Conservation (phyloP, 176 grass and related monocot species). For the Juncus effusus region DNA sequence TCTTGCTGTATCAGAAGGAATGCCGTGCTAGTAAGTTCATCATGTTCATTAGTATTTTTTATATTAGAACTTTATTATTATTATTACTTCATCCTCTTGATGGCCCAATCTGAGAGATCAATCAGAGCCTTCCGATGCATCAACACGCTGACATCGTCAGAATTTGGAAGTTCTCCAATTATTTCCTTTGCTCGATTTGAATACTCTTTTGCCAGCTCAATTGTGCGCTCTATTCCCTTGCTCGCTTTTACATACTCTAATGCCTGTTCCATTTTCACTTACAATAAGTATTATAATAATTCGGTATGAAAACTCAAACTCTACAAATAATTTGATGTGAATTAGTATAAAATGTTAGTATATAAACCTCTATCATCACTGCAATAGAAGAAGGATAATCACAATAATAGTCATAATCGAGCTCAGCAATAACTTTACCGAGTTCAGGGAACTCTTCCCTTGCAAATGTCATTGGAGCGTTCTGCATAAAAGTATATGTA, state of each 20-base stretch:
- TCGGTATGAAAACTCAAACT: background rate
- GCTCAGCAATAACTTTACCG: constrained; percentile 42
- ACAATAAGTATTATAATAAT: no score
- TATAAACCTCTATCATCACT: constrained; percentile 33
- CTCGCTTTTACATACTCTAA: constrained; percentile 63
- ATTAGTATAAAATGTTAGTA: no score
- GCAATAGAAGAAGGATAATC: no score
- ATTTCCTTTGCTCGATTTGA: constrained; percentile 53
- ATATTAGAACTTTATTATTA: background rate
- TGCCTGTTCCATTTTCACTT: constrained; percentile 35
- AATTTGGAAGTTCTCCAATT: constrained; percentile 63
- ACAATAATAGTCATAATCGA: no score
- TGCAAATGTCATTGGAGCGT: constrained; percentile 84
- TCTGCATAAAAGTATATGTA: constrained; percentile 48
- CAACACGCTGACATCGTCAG: constrained; percentile 65
- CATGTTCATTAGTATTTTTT: no score
- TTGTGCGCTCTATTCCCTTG: constrained; percentile 66
- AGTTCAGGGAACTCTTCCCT: constrained; percentile 91
- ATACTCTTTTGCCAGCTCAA: constrained; percentile 53
- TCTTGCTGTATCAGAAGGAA: no score
- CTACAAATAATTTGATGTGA: no score
- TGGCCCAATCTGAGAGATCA: constrained; percentile 61
- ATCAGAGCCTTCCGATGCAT: constrained; percentile 63
- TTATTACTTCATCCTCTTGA: constrained; percentile 62
- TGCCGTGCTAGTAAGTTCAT: no score